Evolutionary conservation across 1,284 basidiomycete genomes (phyloP), one percentile per base, ranked within the genome.

Genomic region (Pterula multifida): DNA sequence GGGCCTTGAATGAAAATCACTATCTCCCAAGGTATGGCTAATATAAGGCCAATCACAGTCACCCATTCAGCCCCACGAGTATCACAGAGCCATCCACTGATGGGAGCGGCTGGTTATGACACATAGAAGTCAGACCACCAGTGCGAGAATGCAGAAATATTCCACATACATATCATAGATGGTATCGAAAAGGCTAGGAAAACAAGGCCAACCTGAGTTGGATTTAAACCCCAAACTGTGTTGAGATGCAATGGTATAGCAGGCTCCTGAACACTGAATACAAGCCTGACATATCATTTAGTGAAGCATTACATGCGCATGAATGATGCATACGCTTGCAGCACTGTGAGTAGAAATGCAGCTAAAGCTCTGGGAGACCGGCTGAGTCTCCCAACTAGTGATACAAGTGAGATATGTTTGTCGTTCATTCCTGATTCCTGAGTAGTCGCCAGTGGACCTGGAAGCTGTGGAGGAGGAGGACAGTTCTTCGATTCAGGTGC

Each of bases 141-240:
- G 6, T 12, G 3, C 17, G 35, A 2, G 15, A 19, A 15, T 19
- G 15, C 51, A n/a, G n/a, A n/a, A n/a, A n/a, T n/a, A n/a, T n/a
- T 19, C n/a, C 9, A 61, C 73, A 50, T 56, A 83, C 84, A 81
- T 50, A 84, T 64, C 12, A 86, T 58, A 0, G 79, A 78, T 0
- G 86, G 86, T 4, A 83, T 65, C 21, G 84, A 75, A n/a, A 76
- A 75, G 6, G 78, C 83, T 47, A 90, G 68, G 60, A 82, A 86
- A 13, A 88, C 72, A 9, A 89, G 58, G 1, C 88, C 87, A 21
- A 88, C 79, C 61, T 75, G 72, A 3, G 68, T 64, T 0, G 85
- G 72, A 55, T 75, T 60, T 50, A 84, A 73, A n/a, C 67, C 58
- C 77, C 82, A 90, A 0, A 76, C 60, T 2, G 61, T 60, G 55